Evolutionary conservation across 2,329 filamentous ascomycete genomes (phyloP), one percentile per base, ranked within the genome.

Genomic region (Dendrostoma leiphaemia): DNA sequence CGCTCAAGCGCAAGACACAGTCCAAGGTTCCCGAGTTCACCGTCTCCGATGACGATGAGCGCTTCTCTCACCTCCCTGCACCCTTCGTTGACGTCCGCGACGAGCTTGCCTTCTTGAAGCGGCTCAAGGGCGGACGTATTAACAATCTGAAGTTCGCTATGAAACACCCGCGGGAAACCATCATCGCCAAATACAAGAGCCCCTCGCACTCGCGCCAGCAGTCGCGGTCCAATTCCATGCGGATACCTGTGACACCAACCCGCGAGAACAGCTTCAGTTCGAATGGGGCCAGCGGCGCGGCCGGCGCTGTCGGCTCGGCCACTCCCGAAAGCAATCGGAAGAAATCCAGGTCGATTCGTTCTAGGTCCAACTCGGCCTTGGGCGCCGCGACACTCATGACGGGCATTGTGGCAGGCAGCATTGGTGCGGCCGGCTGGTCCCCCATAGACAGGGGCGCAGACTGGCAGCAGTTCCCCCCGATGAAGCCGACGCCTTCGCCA

Each of bases 141-240:
- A 92, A 91, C 74, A 87, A 88, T 65, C 76, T 95, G 61, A 90
- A 86, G 71, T 93, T 91, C 68, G 85, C 86, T 55, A 84, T 93
- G 59, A 77, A 85, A 65, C 86, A 93, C 64, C 88, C 89, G 56
- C 85, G 84, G 64, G 86, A 91, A 68, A 82, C 82, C 2, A 81
- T 91, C 63, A 75, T 85, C 61, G 74, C 79, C 44, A 79, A 79
- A 62, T 84, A 80, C 45, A 78, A 83, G 62, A 87, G 83, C 66
- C 83, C 82, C 5, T 86, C 85, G 53, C 76, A 80, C 65, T 85
- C 80, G 60, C 72, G 87, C 8, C 86, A 85, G 52, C 76, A 81
- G 64, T 84, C 81, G 51, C 72, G 86, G 58, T 86, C 82, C 49
- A 88, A 84, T 67, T 86, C 86, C 31, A 77, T 84, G 49, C 72